Percentiles rank a stretch among this genome's conserved stretches.
phyloP scores from a whole-genome alignment of 148 eudicot genomes.

The Polygonum aviculare region DNA sequence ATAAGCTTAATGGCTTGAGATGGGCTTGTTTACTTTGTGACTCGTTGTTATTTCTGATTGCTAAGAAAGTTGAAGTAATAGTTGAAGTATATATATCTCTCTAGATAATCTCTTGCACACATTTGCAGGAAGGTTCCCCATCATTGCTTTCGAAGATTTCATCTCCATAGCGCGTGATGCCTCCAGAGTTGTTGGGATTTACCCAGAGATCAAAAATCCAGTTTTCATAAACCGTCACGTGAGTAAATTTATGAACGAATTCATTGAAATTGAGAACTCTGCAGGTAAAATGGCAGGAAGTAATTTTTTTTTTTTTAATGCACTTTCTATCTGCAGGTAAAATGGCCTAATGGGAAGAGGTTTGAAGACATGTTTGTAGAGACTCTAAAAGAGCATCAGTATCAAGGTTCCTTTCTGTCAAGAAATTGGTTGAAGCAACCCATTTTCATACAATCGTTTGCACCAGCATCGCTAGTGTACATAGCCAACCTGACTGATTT shows the following conservation, averaged over 20 bases:
- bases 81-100: neutral
- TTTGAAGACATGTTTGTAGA: slow-evolving; percentile 81
- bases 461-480: slow-evolving; percentile 77
- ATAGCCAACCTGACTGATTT: slow-evolving; percentile 67
- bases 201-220: slow-evolving; percentile 95
- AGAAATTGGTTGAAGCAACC: slow-evolving; percentile 82
- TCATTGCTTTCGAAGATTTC: slow-evolving; percentile 88
- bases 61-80: neutral
- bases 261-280: neutral
- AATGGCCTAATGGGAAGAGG: slow-evolving; percentile 76
- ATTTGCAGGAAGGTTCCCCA: slow-evolving; percentile 70
- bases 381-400: slow-evolving; percentile 67
- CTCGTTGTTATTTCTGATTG: neutral
- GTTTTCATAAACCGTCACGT: slow-evolving; percentile 77
- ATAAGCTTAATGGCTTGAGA: neutral
- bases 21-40: neutral
- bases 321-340: slow-evolving; percentile 44
- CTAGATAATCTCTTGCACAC: neutral
- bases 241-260: slow-evolving; percentile 19
- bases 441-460: slow-evolving; percentile 90
- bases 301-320: no score
- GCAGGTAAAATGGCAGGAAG: slow-evolving; percentile 71
- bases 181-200: slow-evolving; percentile 91
- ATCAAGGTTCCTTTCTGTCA: slow-evolving; percentile 77
- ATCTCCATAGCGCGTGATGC: slow-evolving; percentile 89